Percentiles rank a stretch among this genome's conserved stretches.
Conservation (phyloP, 129 eudicot species). For the carrot (Daucus carota) region DH1_v3.0 NC_030383.2:6588501-6589000, state of each 20-base stretch:
- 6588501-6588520: slow-evolving; percentile 62
- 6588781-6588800: slow-evolving; percentile 82
- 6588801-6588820: slow-evolving; percentile 68
- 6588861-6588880: slow-evolving; percentile 65
- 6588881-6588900: slow-evolving; percentile 51
- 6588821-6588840: slow-evolving; percentile 81
- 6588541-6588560: slow-evolving; percentile 95
- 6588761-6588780: slow-evolving; percentile 78
- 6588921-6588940: slow-evolving; percentile 35
- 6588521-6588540: slow-evolving; percentile 67
- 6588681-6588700: slow-evolving; percentile 55
- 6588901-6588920: slow-evolving; percentile 42
- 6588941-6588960: slow-evolving; percentile 34
- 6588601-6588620: slow-evolving; percentile 1
- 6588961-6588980: slow-evolving; percentile 28
- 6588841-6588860: slow-evolving; percentile 89
- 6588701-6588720: slow-evolving; percentile 71
- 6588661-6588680: background rate
- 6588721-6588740: slow-evolving; percentile 89
- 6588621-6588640: background rate
- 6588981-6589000: slow-evolving; percentile 26
- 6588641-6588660: background rate
- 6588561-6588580: slow-evolving; percentile 84
- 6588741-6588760: slow-evolving; percentile 86
- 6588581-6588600: slow-evolving; percentile 68